Conservation (phyloP, 495 filamentous ascomycete genomes). For the Daldinia childiae region DNA sequence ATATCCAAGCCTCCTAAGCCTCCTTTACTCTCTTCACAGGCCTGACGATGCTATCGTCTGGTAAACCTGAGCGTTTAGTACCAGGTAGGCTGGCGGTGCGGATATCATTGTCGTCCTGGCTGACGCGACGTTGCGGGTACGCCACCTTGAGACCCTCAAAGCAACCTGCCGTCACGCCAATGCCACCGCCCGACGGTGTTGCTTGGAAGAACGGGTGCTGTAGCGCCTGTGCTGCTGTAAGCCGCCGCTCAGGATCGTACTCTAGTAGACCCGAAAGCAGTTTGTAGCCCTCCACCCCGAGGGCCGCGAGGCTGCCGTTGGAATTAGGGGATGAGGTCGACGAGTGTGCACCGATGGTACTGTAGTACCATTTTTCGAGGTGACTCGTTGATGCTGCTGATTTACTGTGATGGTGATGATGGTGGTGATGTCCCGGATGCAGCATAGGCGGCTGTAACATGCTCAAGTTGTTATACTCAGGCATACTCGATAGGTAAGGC, state of each 20-base stretch:
- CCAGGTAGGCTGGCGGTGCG: constrained; percentile 86
- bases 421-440: constrained; percentile 54
- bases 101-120: constrained; percentile 94
- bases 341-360: constrained; percentile 60
- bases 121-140: constrained; percentile 90
- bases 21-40: constrained; percentile 76
- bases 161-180: constrained; percentile 70
- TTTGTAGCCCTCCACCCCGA: constrained; percentile 81
- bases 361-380: constrained; percentile 68
- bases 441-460: constrained; percentile 64
- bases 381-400: constrained; percentile 53
- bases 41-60: constrained; percentile 78
- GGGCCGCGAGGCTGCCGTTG: constrained; percentile 57
- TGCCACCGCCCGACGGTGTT: constrained; percentile 29
- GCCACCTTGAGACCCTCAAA: constrained; percentile 88
- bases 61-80: constrained; percentile 87
- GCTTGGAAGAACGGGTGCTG: constrained; percentile 86
- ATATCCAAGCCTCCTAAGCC: constrained; percentile 41
- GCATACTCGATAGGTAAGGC: constrained; percentile 82
- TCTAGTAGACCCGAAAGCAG: constrained; percentile 83
- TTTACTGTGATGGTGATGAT: constrained; percentile 56
- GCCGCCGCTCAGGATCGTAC: constrained; percentile 89
- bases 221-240: constrained; percentile 86
- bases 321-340: constrained; percentile 49
- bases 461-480: constrained; percentile 80